Base-by-base conservation (phyloP, 129 eudicot species). In the Tagetes erecta region DNA sequence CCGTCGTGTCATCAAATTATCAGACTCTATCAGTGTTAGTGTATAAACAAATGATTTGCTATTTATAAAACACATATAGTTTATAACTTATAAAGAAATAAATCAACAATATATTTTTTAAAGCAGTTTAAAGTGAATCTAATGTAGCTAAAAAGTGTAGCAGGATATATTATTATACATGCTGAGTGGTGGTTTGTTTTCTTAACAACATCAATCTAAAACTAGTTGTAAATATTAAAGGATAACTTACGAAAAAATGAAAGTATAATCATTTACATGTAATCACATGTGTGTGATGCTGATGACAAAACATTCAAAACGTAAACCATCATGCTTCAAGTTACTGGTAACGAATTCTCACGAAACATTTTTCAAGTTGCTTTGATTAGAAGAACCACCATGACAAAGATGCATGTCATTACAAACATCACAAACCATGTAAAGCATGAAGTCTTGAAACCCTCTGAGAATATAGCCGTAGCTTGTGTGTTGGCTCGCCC, bases 321-420 rank as follows among this genome's bases (percentile, higher is more conserved):
- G 27, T 20, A 20, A 20, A 20, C 27, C 27, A 20, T 20, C 27
- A 20, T 20, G 27, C 27, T 20, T 20, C 27, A 20, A 20, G 27
- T 20, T 20, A 20, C 27, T 20, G 27, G 27, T 20, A 20, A 20
- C 27, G 27, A 20, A 20, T 20, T 20, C 27, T 20, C 27, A 20
- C 27, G 27, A 20, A 20, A 11, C 33, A 36, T 67, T 59, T 7
- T 10, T 79, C 50, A 92, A 49, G 97, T 94, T 13, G 77, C 82
- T 50, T 96, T 91, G 67, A 94, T 94, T 31, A 90, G 90, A 75
- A 94, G 86, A 56, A 94, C 96, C 42, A 90, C 96, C 98, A 94
- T 94, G 68, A 94, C 76, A 71, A 88, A 94, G 73, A 90, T 77
- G 27, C 84, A 86, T 10, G 76, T 81, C 97, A 94, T 94, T 34